Conservation (phyloP, 345 rosid genomes). For the Arabidopsis arenosa region DNA sequence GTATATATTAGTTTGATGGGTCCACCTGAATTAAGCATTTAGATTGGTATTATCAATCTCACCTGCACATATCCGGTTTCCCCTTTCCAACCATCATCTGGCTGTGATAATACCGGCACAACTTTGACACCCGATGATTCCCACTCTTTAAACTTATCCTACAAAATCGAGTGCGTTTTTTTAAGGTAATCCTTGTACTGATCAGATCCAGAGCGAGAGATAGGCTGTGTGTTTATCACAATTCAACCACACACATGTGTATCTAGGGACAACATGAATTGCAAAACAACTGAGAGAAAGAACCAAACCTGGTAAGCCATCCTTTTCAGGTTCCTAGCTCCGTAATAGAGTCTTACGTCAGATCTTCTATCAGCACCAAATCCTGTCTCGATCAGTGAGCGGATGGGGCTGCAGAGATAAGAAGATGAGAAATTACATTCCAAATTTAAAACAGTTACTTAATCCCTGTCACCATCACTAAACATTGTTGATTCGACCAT, state of each 20-base stretch:
- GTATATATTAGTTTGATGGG: slow-evolving; percentile 5
- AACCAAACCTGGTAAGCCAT: slow-evolving; percentile 94
- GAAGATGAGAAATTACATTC: slow-evolving; percentile 26
- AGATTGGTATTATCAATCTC: slow-evolving; percentile 14
- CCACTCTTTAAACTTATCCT: slow-evolving; percentile 95
- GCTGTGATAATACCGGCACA: slow-evolving; percentile 88
- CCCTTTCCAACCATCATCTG: slow-evolving; percentile 80
- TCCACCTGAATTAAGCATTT: background rate
- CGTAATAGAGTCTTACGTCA: slow-evolving; percentile 90
- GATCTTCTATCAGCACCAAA: slow-evolving; percentile 73
- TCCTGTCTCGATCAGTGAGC: slow-evolving; percentile 89
- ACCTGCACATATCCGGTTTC: slow-evolving; percentile 97
- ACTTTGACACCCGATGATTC: slow-evolving; percentile 84
- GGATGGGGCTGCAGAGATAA: slow-evolving; percentile 73
- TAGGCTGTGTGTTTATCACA: background rate
- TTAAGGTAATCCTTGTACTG: background rate
- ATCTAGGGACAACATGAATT: background rate
- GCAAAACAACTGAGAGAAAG: slow-evolving; percentile 19
- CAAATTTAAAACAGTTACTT: background rate
- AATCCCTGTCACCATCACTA: slow-evolving; percentile 7
- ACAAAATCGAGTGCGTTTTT: slow-evolving; percentile 23
- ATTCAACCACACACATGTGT: background rate
- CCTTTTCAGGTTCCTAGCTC: slow-evolving; percentile 88
- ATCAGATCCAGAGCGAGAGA: background rate
- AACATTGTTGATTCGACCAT: slow-evolving; percentile 5